phyloP scores from a whole-genome alignment of 305 asterid species.

The Plantago rigida region DNA sequence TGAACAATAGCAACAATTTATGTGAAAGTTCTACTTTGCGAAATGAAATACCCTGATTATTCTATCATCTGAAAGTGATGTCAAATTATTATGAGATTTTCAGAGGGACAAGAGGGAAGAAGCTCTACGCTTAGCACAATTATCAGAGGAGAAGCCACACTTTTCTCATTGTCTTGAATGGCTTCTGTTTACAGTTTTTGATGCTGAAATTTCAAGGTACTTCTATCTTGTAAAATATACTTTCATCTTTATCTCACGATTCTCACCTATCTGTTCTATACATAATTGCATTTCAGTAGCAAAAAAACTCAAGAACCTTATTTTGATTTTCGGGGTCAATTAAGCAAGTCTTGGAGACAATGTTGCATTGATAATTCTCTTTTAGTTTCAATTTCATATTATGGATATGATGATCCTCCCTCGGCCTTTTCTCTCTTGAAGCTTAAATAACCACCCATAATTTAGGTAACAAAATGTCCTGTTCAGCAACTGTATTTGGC shows the following conservation, averaged over 20 bases:
- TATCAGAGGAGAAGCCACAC: conserved; percentile 96
- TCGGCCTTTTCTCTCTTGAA: conserved; percentile 7
- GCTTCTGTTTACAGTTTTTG: conserved; percentile 97
- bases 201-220: conserved; percentile 92
- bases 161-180: conserved; percentile 96
- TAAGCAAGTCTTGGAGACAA: not conserved
- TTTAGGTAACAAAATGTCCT: not conserved
- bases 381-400: not conserved
- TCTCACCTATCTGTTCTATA: conserved; percentile 14
- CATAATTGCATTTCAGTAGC: conserved; percentile 15
- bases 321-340: conserved; percentile 8
- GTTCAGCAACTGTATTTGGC: not conserved
- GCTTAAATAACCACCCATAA: conserved; percentile 9
- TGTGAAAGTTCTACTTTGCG: not conserved
- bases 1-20: conserved; percentile 5
- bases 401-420: not conserved
- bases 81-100: conserved; percentile 30
- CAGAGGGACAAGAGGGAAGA: conserved; percentile 95
- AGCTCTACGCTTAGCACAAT: conserved; percentile 77
- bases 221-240: conserved; percentile 16
- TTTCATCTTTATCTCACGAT: conserved; percentile 7
- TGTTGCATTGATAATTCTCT: not conserved
- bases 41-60: too few relatives aligned
- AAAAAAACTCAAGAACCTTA: conserved; percentile 9
- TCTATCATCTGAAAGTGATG: not conserved